phyloP scores from a whole-genome alignment of 495 filamentous ascomycete genomes.

The Tuber borchii region DNA sequence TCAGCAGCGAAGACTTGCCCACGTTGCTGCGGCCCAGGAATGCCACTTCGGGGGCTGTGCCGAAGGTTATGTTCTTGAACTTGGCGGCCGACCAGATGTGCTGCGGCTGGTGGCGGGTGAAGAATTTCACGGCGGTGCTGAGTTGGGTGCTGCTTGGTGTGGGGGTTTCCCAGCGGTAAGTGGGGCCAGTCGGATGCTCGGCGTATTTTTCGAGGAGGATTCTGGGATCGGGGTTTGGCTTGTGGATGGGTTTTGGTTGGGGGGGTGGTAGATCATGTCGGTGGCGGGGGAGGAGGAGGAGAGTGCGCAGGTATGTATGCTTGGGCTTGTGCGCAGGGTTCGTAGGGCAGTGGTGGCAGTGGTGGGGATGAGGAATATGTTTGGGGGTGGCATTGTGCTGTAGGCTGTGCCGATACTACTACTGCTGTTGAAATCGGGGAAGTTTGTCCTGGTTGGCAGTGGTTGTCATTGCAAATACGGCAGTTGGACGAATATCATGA shows the following conservation, averaged over 20 bases:
- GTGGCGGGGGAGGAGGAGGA: not conserved
- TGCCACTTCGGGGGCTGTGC: constrained; percentile 58
- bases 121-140: constrained; percentile 55
- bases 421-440: not conserved
- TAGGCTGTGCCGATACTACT: not conserved
- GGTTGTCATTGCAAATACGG: not conserved
- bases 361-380: not conserved
- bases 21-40: constrained; percentile 84
- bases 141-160: constrained; percentile 53
- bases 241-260: not conserved
- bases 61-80: constrained; percentile 61
- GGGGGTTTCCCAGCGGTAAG: constrained; percentile 40
- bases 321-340: not conserved
- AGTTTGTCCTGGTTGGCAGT: not conserved
- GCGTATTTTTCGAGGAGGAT: constrained; percentile 6
- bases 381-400: not conserved
- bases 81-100: constrained; percentile 65
- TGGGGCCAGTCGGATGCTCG: constrained; percentile 14
- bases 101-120: constrained; percentile 54
- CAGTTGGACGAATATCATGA: not conserved
- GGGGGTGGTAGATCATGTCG: not conserved
- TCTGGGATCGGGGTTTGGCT: not conserved
- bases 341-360: not conserved
- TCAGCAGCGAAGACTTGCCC: constrained; percentile 82
- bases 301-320: not conserved